These are phyloP conservation scores for Cucurbita pepo DNA, from an alignment of 306 rosid species.

Conservation along the genomic window DNA sequence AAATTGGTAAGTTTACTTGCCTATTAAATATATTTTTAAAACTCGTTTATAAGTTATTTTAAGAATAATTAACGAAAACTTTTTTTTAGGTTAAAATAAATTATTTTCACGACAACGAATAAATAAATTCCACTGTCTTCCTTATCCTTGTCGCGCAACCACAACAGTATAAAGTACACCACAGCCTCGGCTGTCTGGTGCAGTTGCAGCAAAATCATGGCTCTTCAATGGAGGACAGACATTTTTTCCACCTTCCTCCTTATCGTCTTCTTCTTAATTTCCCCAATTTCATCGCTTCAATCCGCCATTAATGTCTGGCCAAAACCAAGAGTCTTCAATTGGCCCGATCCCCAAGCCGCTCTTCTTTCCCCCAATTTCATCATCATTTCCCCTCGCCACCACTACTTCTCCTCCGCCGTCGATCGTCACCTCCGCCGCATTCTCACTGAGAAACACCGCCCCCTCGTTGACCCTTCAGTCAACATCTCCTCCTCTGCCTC, in stretches of 20 bases:
- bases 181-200: neutral
- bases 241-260: neutral
- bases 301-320: constrained; percentile 55
- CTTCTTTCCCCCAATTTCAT: constrained; percentile 47
- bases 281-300: neutral
- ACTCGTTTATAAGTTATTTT: too few species aligned
- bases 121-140: neutral
- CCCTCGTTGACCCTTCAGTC: constrained; percentile 20
- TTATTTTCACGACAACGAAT: neutral
- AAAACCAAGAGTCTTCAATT: constrained; percentile 40
- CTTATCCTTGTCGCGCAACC: neutral
- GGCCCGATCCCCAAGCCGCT: constrained; percentile 39
- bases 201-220: neutral
- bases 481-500: constrained; percentile 17
- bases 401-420: constrained; percentile 38
- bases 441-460: constrained; percentile 46
- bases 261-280: neutral
- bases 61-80: too few species aligned
- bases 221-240: neutral
- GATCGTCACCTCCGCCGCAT: constrained; percentile 35
- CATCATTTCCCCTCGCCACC: constrained; percentile 26
- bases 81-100: too few species aligned
- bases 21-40: too few species aligned
- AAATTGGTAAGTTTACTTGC: too few species aligned
- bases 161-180: neutral